Evolutionary conservation across 371 early-diverging fungal species (phyloP), one percentile per base, ranked within the genome.

Genomic region (Mucor velutinosus): DNA sequence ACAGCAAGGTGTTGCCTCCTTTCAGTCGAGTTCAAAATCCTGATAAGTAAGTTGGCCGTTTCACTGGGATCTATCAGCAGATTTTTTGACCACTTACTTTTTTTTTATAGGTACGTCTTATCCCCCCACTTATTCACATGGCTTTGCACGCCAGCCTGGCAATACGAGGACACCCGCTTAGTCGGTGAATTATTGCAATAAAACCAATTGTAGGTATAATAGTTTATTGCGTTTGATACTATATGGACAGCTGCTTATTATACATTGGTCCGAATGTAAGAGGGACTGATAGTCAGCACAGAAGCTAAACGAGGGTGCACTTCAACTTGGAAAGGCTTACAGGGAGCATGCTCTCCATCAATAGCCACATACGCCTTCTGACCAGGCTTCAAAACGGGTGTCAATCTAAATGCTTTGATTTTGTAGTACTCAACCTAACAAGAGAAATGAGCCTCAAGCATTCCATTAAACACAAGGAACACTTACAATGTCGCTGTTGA

Each of bases 261-360:
- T 1, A 57, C 21, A 32, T 21, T 41, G 19, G 65, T 60, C 8
- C 47, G 51, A 47, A 58, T 51, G 49, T 60, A 58, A 19, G 53
- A 55, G 14, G 62, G 57, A 32, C 43, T 61, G 29, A 61, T 19
- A 23, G 58, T 58, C 35, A 65, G 33, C 4, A 87, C 76, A 32
- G 73, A 79, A 12, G 73, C 79, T 12, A 87, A 64, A 17, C 79
- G 71, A 35, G 82, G 80, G 66, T 86, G 87, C 8, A 85, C 86
- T 60, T 89, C 82, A 4, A 86, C 86, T 62, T 89, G 89, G 65
- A 86, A 85, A 3, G 86, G 79, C 29, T 77, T 77, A 21, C 72
- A 74, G 12, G 86, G 85, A 33, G 83, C 81, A 60, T 83, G 86
- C 55, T 89, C 87, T 8, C 89, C 89, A 68, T 89, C 89, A 58